Conservation (phyloP, 345 rosid genomes). For the Aquilaria malaccensis region DNA sequence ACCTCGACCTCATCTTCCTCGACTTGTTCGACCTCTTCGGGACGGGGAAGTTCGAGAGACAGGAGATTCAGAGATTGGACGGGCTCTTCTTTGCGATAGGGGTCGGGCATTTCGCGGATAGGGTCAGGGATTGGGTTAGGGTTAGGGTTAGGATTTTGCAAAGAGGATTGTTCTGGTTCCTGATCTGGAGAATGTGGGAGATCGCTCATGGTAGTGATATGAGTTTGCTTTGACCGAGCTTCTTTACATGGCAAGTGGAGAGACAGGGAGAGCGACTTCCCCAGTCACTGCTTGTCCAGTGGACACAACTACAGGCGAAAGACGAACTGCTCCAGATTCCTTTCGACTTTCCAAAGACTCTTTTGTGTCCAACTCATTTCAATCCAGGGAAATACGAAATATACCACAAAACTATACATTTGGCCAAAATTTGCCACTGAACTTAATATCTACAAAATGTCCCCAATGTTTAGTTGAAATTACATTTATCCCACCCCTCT, state of each 20-base stretch:
- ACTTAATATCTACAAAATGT: no score
- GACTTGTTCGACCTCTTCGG: conserved; percentile 13
- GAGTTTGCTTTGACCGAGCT: neutral
- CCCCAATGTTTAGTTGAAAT: no score
- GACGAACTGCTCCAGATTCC: neutral
- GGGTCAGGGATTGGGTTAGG: neutral
- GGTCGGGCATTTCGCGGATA: neutral
- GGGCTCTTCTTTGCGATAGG: neutral
- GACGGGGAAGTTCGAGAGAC: conserved; percentile 14
- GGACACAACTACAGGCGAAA: no score
- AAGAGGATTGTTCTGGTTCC: neutral
- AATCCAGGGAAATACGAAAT: no score
- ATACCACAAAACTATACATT: neutral
- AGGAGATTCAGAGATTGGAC: conserved; percentile 5
- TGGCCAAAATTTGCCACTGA: neutral
- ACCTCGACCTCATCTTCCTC: conserved; percentile 17
- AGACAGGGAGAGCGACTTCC: neutral
- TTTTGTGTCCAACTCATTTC: neutral
- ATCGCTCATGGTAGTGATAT: neutral
- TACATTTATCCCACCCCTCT: no score
- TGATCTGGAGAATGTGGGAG: neutral
- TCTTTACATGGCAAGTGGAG: neutral
- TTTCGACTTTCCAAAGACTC: neutral
- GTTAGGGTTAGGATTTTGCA: conserved; percentile 1
- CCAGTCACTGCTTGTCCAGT: neutral